Conservation (phyloP, 257 asterid species). For the Anisodus tanguticus region DNA sequence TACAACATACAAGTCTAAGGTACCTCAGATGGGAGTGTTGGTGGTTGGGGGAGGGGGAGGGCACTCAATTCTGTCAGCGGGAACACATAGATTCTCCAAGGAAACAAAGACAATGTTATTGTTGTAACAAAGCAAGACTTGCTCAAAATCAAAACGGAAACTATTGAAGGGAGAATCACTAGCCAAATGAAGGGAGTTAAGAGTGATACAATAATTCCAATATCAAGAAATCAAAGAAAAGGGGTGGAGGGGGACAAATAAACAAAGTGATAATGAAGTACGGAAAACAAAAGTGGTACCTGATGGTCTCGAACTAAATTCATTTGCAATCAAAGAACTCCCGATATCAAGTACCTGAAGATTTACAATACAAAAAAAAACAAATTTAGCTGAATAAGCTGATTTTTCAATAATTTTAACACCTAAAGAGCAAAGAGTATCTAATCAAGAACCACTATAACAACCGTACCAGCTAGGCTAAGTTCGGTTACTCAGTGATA, state of each 20-base stretch:
- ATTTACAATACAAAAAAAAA: not conserved
- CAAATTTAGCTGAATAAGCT: not conserved
- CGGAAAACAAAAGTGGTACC: not conserved
- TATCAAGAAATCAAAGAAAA: not conserved
- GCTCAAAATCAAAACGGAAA: not conserved
- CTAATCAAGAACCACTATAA: not conserved
- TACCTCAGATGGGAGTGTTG: not conserved
- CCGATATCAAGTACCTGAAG: not conserved
- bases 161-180: not conserved
- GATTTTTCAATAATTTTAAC: not conserved
- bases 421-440: not conserved
- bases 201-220: not conserved
- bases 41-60: not conserved
- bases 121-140: not conserved
- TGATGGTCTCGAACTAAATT: slow-evolving; percentile 12
- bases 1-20: not conserved
- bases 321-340: slow-evolving; percentile 5
- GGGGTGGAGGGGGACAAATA: not conserved
- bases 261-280: not conserved
- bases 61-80: not conserved
- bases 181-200: not conserved
- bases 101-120: not conserved
- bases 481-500: slow-evolving; percentile 21
- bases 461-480: not conserved
- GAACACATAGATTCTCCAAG: slow-evolving; percentile 1